phyloP scores from a whole-genome alignment of 805 yeast genomes.

The Kluyveromyces wickerhamii region DNA sequence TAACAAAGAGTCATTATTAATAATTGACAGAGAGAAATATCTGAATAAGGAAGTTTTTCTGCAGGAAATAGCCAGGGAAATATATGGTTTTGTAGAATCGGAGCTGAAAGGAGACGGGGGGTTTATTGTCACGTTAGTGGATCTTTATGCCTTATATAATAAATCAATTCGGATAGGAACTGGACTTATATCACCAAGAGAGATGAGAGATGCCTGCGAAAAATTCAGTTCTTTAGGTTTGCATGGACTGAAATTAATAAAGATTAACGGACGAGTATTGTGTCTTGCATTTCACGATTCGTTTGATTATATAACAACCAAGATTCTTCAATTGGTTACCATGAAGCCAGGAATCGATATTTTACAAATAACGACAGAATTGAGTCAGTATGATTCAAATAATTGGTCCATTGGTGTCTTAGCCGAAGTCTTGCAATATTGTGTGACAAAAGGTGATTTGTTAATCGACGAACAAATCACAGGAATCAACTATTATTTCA shows the following conservation, averaged over 20 bases:
- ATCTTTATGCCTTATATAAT: constrained; percentile 56
- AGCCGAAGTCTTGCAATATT: constrained; percentile 52
- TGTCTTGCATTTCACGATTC: constrained; percentile 28
- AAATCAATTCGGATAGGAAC: constrained; percentile 56
- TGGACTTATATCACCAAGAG: constrained; percentile 62
- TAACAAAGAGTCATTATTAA: constrained; percentile 15
- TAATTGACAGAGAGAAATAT: constrained; percentile 31
- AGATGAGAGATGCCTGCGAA: constrained; percentile 53
- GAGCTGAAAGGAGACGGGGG: constrained; percentile 47
- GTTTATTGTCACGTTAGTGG: constrained; percentile 47
- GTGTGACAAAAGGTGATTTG: constrained; percentile 48
- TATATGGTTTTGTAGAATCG: constrained; percentile 55
- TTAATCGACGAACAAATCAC: constrained; percentile 62
- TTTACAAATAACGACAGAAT: constrained; percentile 18
- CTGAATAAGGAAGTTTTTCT: constrained; percentile 36
- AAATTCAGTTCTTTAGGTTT: constrained; percentile 49
- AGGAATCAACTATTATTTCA: constrained; percentile 57
- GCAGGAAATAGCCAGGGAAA: constrained; percentile 68
- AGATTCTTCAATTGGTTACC: constrained; percentile 21
- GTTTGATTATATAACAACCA: constrained; percentile 22
- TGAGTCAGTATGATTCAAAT: constrained; percentile 31
- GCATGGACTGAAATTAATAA: constrained; percentile 33
- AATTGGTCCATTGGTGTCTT: constrained; percentile 64
- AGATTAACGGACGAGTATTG: constrained; percentile 31
- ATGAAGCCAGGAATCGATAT: constrained; percentile 25